Evolutionary conservation across 306 rosid species (phyloP).

Genomic region (Styphnolobium japonicum): DNA sequence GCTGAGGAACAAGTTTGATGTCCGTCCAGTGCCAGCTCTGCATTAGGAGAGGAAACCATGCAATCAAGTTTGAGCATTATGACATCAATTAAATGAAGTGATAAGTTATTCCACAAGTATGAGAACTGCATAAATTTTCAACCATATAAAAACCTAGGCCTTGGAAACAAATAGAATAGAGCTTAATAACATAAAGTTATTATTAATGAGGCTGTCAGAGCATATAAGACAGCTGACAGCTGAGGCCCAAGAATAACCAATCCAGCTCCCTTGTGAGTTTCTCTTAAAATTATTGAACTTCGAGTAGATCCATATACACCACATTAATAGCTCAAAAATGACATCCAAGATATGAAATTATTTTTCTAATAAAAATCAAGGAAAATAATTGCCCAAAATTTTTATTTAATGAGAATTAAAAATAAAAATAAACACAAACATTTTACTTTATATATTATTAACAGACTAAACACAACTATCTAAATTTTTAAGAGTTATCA

Average conservation of each 20-base stretch:
- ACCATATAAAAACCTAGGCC: background rate
- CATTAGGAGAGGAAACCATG: constrained; percentile 34
- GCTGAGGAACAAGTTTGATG: constrained; percentile 50
- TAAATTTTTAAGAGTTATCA: background rate
- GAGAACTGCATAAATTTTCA: background rate
- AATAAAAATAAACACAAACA: background rate
- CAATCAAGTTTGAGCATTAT: constrained; percentile 8
- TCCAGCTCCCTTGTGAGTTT: background rate
- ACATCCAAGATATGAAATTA: background rate
- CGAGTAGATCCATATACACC: background rate
- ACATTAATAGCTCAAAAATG: background rate
- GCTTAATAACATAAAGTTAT: background rate
- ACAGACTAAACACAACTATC: background rate
- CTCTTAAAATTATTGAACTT: background rate
- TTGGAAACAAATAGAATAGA: background rate
- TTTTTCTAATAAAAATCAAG: background rate
- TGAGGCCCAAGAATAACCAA: background rate
- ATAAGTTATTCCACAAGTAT: background rate
- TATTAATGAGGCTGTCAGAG: background rate
- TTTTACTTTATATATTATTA: background rate
- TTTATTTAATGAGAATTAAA: background rate
- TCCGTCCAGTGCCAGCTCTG: constrained; percentile 84
- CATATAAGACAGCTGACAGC: background rate
- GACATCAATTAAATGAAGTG: background rate
- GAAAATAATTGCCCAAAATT: background rate